Evolutionary conservation across 257 asterid species (phyloP), one percentile per base, ranked within the genome.

Genomic region (Lavandula angustifolia): DNA sequence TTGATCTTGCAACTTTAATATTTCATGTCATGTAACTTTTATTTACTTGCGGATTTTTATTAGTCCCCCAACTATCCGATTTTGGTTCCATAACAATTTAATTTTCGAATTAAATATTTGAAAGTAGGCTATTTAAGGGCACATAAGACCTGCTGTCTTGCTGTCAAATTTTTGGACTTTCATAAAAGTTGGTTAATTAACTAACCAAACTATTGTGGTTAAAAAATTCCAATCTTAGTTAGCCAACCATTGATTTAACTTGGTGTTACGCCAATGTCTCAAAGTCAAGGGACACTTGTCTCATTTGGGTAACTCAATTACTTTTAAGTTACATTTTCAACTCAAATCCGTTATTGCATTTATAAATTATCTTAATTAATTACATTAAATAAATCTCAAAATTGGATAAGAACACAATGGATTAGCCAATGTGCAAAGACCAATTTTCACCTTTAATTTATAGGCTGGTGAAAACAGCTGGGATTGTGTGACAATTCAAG

Each of bases 241-340:
- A 47, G 80, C 86, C 88, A 76, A 85, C 86, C 83, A 61, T 82
- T 75, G 78, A 74, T 74, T 34, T 73, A 57, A 79, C 70, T 56
- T 43, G 41, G 56, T 57, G 50, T 57, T 32, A 71, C 73, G 75
- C 62, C 46, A 55, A 54, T 56, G 62, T 47, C 66, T 53, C 48
- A 60, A 75, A 74, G 87, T 83, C 84, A 82, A 84, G 66, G 71
- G 90, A 81, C 87, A 81, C 75, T 70, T 82, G 86, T 87, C 78
- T 27, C 42, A 69, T 54, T 62, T 69, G 9, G 7, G 43, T 38
- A 4, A 22, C 1, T 22, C 27, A 22, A 22, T 22, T 22, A 22
- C 27, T 22, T 22, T 22, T 22, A 22, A 2, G 27, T 22, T 0
- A 22, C 2, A 22, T 22, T 22, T 22, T 22, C 27, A 22, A 22